Base-by-base conservation (phyloP, 176 grass and related monocot species). In the Alloteropsis semialata region DNA sequence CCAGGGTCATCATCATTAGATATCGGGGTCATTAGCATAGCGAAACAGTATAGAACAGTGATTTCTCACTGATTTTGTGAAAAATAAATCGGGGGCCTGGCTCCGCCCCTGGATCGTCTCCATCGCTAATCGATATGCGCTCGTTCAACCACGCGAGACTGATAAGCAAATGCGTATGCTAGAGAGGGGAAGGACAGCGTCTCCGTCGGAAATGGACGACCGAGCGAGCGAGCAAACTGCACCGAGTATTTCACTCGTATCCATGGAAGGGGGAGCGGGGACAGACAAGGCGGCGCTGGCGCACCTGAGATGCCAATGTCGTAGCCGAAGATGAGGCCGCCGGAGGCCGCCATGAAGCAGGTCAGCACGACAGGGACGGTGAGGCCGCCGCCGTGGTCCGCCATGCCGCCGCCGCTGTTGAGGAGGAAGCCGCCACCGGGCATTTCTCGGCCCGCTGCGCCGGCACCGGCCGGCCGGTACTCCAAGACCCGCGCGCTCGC, bases 251-350 rank as follows among this genome's bases (percentile, higher is more conserved):
- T 45, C 43, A 14, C 13, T 45, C 18, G 49, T 53, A 17, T 53
- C 21, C 59, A 63, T 18, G 4, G 28, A 63, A 15, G 57, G 3
- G 28, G 58, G 27, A 14, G 28, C 25, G 59, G 28, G 14, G 60
- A 17, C 2, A 0, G 29, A 6, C 5, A 0, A n/a, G n/a, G 5
- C 1, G 6, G 38, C n/a, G 43, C 74, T 6, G 27, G 56, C 80
- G 64, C 49, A 91, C 96, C 96, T 83, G 96, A 98, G 86, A 98
- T 95, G 68, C 96, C 96, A 83, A 98, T 98, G 76, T 98, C 96
- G 85, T 98, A 98, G 75, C 96, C 96, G 76, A 93, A 98, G 82
- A 98, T 98, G 30, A 98, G 92, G 19, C 96, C 96, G 10, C 96
- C 96, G 65, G 96, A 95, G 30, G 96, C 96, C 39, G 90, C 96